Evolutionary conservation across 176 grass and related monocot genomes (phyloP).

Genomic region (Paspalum vaginatum): DNA sequence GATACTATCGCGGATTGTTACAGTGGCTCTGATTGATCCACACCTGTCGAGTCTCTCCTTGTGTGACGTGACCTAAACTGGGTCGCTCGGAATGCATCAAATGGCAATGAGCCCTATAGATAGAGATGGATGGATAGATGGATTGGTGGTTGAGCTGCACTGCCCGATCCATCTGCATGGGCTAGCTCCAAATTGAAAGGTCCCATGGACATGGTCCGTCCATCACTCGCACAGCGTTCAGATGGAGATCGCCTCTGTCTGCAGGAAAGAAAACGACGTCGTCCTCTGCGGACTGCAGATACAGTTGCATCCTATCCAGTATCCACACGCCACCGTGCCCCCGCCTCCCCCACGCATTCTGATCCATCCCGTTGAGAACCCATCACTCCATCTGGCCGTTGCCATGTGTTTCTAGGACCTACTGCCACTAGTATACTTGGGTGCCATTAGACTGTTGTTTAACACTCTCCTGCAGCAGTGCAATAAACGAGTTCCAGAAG

Average conservation of each 20-base stretch:
- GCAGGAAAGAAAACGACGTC: not conserved
- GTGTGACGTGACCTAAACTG: not conserved
- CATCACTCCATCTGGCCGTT: too few relatives aligned
- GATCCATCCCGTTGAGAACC: not conserved
- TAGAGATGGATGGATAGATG: not conserved
- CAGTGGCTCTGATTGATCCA: not conserved
- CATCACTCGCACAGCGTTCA: not conserved
- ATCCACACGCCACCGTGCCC: not conserved
- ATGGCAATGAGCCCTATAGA: not conserved
- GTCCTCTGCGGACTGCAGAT: not conserved
- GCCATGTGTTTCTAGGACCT: too few relatives aligned
- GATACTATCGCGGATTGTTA: not conserved
- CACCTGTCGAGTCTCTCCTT: not conserved
- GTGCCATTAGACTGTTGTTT: too few relatives aligned
- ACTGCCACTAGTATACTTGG: too few relatives aligned
- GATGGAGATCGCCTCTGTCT: constrained; percentile 15
- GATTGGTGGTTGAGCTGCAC: constrained; percentile 37
- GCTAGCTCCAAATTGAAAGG: not conserved
- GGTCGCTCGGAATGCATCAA: not conserved
- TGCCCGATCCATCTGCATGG: not conserved
- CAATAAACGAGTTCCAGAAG: too few relatives aligned
- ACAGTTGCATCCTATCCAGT: constrained; percentile 28
- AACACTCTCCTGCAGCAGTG: too few relatives aligned
- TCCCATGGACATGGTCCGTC: not conserved
- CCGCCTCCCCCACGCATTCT: not conserved